Evolutionary conservation across 768 basidiomycete genomes (phyloP).

Genomic region (Boletus tomentosulus): DNA sequence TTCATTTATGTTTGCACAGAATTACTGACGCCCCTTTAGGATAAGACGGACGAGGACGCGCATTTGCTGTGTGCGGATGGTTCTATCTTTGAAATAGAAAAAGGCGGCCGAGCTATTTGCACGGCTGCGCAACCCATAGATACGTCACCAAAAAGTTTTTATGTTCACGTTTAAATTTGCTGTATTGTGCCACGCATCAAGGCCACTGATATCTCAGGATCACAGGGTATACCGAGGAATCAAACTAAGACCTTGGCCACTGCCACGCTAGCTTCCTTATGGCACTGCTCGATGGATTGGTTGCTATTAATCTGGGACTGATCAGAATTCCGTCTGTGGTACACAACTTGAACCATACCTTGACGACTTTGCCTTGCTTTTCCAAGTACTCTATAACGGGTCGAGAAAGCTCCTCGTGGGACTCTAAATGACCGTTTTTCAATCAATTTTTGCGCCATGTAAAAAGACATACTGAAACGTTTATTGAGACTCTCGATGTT

Average conservation of each 20-base stretch:
- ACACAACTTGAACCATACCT: constrained; percentile 42
- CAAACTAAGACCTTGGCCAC: constrained; percentile 46
- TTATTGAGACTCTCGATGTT: constrained; percentile 92
- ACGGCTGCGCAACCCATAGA: constrained; percentile 35
- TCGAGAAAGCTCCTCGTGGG: constrained; percentile 85
- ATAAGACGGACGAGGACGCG: constrained; percentile 52
- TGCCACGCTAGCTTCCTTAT: constrained; percentile 51
- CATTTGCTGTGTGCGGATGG: constrained; percentile 83
- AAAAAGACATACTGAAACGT: constrained; percentile 71
- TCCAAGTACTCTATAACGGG: constrained; percentile 89
- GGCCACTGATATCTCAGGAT: neutral
- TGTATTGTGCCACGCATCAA: constrained; percentile 2
- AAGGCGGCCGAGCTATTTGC: constrained; percentile 55
- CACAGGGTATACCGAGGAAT: constrained; percentile 9
- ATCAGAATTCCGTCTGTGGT: neutral
- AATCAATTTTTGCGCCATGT: neutral
- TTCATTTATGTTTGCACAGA: constrained; percentile 1
- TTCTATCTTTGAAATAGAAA: constrained; percentile 56
- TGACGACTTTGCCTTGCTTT: constrained; percentile 63
- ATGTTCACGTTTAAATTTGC: constrained; percentile 41
- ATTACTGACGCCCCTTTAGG: constrained; percentile 37
- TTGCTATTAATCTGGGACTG: constrained; percentile 61
- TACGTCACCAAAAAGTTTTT: constrained; percentile 34
- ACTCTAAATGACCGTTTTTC: constrained; percentile 42
- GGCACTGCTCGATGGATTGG: constrained; percentile 65